These are phyloP conservation scores for Vicia villosa DNA, from an alignment of 306 rosid genomes.

Conservation along the genomic window DNA sequence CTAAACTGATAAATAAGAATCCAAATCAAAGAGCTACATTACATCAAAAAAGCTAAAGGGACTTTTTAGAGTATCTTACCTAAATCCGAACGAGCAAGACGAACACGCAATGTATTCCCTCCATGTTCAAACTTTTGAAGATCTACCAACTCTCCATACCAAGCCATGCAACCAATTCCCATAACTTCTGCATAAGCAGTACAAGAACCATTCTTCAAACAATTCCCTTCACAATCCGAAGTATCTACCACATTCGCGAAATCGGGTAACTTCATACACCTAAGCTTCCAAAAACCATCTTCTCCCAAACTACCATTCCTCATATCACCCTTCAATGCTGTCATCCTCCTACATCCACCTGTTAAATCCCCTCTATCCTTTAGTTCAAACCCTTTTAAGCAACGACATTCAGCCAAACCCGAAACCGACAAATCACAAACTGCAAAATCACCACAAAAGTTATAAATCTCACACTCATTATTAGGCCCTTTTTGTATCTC, in stretches of 20 bases:
- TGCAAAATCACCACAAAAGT: slow-evolving; percentile 70
- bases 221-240: slow-evolving; percentile 43
- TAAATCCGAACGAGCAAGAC: slow-evolving; percentile 65
- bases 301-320: slow-evolving; percentile 37
- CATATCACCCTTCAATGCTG: slow-evolving; percentile 44
- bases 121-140: slow-evolving; percentile 44
- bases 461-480: slow-evolving; percentile 64
- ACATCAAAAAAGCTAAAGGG: not conserved
- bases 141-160: slow-evolving; percentile 60
- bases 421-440: slow-evolving; percentile 43
- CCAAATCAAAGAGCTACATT: not conserved
- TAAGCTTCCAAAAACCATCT: slow-evolving; percentile 55
- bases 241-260: slow-evolving; percentile 42
- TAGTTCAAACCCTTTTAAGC: slow-evolving; percentile 62
- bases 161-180: slow-evolving; percentile 77
- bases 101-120: slow-evolving; percentile 54
- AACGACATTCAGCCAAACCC: slow-evolving; percentile 45
- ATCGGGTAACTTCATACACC: slow-evolving; percentile 67
- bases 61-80: slow-evolving; percentile 32
- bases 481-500: slow-evolving; percentile 47
- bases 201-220: slow-evolving; percentile 53
- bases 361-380: slow-evolving; percentile 44
- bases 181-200: slow-evolving; percentile 55
- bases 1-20: not conserved
- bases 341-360: slow-evolving; percentile 66